phyloP scores from a whole-genome alignment of 2,329 filamentous ascomycete genomes.

The Aspergillus alliaceus region DNA sequence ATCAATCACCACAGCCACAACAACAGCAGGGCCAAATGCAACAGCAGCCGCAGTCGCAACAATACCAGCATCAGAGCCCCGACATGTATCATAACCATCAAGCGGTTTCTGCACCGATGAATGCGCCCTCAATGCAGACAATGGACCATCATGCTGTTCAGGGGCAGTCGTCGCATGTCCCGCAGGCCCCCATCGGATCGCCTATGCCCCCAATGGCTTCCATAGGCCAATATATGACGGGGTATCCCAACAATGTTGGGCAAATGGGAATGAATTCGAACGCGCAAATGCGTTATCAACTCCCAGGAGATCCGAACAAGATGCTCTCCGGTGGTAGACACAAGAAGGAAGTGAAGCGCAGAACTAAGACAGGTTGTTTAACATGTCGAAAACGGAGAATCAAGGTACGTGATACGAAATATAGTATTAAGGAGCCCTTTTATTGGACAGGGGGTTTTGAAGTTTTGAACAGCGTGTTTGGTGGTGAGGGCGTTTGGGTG shows the following conservation, averaged over 20 bases:
- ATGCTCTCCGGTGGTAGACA: constrained; percentile 64
- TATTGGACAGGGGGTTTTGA: background rate
- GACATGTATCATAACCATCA: constrained; percentile 35
- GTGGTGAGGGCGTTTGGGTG: constrained; percentile 8
- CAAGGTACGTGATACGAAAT: constrained; percentile 58
- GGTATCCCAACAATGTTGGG: constrained; percentile 33
- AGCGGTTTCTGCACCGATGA: constrained; percentile 18
- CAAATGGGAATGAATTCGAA: constrained; percentile 42
- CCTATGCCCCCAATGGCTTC: constrained; percentile 54
- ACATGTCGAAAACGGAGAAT: constrained; percentile 67
- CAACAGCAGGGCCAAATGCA: constrained; percentile 43
- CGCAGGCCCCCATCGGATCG: constrained; percentile 50
- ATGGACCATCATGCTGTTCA: constrained; percentile 23
- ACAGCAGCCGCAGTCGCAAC: constrained; percentile 26
- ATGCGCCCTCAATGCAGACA: constrained; percentile 18
- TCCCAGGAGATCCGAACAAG: constrained; percentile 50
- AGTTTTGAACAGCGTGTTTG: constrained; percentile 2
- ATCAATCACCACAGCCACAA: constrained; percentile 14
- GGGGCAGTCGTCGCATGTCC: constrained; percentile 34
- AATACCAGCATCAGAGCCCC: constrained; percentile 31
- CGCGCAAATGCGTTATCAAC: constrained; percentile 53
- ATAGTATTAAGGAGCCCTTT: background rate
- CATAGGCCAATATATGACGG: constrained; percentile 57
- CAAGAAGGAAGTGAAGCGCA: constrained; percentile 71
- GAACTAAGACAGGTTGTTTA: constrained; percentile 72